Evolutionary conservation across 768 basidiomycete genomes (phyloP).

Genomic region (Termitomyces eurrhizus): DNA sequence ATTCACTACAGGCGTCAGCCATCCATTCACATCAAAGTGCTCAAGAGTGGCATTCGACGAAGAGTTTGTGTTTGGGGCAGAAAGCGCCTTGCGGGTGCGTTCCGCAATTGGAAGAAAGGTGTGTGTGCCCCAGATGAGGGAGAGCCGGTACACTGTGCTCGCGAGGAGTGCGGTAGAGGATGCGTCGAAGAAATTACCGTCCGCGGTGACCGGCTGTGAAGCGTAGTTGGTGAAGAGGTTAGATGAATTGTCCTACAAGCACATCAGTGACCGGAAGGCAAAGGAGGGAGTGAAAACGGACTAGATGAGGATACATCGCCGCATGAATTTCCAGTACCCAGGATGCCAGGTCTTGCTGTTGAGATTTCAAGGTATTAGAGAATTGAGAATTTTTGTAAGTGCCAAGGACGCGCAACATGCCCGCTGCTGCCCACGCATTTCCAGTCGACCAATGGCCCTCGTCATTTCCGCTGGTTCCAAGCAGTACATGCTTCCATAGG

Average conservation of each 20-base stretch:
- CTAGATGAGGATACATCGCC: conserved; percentile 63
- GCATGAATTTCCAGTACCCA: conserved; percentile 74
- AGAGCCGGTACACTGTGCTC: conserved; percentile 69
- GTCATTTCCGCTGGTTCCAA: conserved; percentile 54
- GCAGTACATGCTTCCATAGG: conserved; percentile 75
- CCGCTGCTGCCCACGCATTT: conserved; percentile 87
- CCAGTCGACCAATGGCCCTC: conserved; percentile 82
- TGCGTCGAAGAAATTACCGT: conserved; percentile 64
- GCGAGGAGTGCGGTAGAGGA: conserved; percentile 74
- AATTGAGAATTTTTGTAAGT: conserved; percentile 67
- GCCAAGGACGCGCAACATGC: conserved; percentile 78
- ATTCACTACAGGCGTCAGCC: conserved; percentile 73
- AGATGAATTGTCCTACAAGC: conserved; percentile 33
- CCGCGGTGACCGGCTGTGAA: conserved; percentile 34
- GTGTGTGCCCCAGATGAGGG: conserved; percentile 47
- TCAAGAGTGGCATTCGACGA: conserved; percentile 21
- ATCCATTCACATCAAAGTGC: conserved; percentile 58
- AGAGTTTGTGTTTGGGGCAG: conserved; percentile 15
- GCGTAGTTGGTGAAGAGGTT: conserved; percentile 73
- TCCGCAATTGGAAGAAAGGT: conserved; percentile 57
- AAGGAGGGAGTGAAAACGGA: conserved; percentile 28
- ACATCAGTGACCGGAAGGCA: neutral
- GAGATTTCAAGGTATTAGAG: conserved; percentile 37
- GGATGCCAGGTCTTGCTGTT: conserved; percentile 53
- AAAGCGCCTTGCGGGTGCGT: conserved; percentile 40